phyloP scores from a whole-genome alignment of 768 basidiomycete species.

The Tylopilus sp. region DNA sequence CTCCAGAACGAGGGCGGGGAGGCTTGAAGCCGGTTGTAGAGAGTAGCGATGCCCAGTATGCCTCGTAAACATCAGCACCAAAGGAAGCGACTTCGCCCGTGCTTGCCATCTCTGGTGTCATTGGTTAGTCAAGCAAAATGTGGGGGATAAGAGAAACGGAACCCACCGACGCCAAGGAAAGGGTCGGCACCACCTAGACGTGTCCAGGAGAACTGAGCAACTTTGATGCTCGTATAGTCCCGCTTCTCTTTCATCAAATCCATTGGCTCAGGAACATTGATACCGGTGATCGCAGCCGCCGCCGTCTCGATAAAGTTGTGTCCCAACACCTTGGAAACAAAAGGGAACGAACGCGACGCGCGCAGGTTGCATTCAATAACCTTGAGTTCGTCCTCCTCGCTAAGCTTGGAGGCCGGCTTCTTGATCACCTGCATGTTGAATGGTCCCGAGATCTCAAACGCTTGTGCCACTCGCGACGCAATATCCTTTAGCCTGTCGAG shows the following conservation, averaged over 20 bases:
- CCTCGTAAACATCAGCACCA: slow-evolving; percentile 90
- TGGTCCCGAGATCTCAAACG: slow-evolving; percentile 95
- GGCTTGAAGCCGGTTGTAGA: slow-evolving; percentile 96
- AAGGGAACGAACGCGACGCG: slow-evolving; percentile 97
- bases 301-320: slow-evolving; percentile 97
- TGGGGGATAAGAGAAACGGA: not conserved
- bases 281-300: slow-evolving; percentile 79
- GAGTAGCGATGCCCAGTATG: slow-evolving; percentile 92
- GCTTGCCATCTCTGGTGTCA: slow-evolving; percentile 83
- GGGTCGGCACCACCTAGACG: slow-evolving; percentile 94
- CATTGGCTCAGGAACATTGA: slow-evolving; percentile 84
- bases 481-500: slow-evolving; percentile 89
- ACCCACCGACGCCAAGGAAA: slow-evolving; percentile 89
- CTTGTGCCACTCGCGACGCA: slow-evolving; percentile 90
- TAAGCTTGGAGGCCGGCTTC: slow-evolving; percentile 51
- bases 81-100: slow-evolving; percentile 98
- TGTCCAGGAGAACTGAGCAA: slow-evolving; percentile 98
- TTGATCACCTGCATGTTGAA: slow-evolving; percentile 99
- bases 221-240: slow-evolving; percentile 94
- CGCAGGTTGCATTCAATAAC: slow-evolving; percentile 99
- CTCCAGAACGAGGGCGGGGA: slow-evolving; percentile 78
- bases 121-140: not conserved
- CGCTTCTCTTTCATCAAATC: slow-evolving; percentile 89
- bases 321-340: slow-evolving; percentile 97
- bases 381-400: slow-evolving; percentile 72